Evolutionary conservation across 2,329 filamentous ascomycete species (phyloP).

Genomic region (Fusarium temperatum): DNA sequence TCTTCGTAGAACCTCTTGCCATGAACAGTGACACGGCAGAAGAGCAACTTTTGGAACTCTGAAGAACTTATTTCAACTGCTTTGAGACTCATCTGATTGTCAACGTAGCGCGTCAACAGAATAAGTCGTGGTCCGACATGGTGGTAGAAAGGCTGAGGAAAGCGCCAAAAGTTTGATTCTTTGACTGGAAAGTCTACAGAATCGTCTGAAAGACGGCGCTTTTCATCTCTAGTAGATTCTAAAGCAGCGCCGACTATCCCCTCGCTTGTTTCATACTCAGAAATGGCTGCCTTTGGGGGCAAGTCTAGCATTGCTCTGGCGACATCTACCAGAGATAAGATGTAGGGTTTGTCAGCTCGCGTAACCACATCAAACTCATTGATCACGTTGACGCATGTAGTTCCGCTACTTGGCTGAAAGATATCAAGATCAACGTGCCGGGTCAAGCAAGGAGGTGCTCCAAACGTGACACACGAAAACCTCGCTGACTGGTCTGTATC

Average conservation of each 20-base stretch:
- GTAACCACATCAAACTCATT: slow-evolving; percentile 40
- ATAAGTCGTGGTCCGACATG: slow-evolving; percentile 31
- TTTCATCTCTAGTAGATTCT: not conserved
- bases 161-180: slow-evolving; percentile 5
- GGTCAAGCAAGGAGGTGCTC: slow-evolving; percentile 33
- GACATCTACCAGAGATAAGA: slow-evolving; percentile 32
- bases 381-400: slow-evolving; percentile 35
- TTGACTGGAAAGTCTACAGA: not conserved
- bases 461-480: slow-evolving; percentile 37
- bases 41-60: slow-evolving; percentile 31
- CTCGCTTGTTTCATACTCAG: not conserved
- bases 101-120: slow-evolving; percentile 22
- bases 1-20: slow-evolving; percentile 21
- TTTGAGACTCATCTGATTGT: slow-evolving; percentile 16
- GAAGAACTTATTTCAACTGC: slow-evolving; percentile 13
- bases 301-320: slow-evolving; percentile 8
- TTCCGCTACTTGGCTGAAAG: not conserved
- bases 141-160: slow-evolving; percentile 27
- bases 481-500: slow-evolving; percentile 4
- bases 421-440: slow-evolving; percentile 3
- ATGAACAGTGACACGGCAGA: slow-evolving; percentile 35
- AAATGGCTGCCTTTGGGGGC: not conserved
- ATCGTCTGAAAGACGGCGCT: not conserved
- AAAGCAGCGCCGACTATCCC: not conserved
- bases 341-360: slow-evolving; percentile 34